Conservation (phyloP, 306 rosid species). For the Lathyrus oleraceus region DNA sequence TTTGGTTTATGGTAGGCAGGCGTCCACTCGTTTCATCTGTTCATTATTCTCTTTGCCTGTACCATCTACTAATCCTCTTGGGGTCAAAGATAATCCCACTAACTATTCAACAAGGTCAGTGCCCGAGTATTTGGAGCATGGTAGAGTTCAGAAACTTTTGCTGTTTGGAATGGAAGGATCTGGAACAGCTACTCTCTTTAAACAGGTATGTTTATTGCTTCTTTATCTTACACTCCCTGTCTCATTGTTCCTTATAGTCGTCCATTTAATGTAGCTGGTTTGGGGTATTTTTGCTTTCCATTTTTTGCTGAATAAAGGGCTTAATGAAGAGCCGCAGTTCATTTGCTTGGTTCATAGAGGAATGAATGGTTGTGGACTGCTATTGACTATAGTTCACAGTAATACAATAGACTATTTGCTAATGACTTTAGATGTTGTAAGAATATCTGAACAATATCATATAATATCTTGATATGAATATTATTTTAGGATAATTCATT, state of each 20-base stretch:
- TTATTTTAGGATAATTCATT: background rate
- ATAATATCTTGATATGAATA: background rate
- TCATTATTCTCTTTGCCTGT: slow-evolving; percentile 87
- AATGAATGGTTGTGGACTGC: slow-evolving; percentile 22
- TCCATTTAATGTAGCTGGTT: slow-evolving; percentile 33
- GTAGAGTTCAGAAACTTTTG: slow-evolving; percentile 76
- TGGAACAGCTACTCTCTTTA: slow-evolving; percentile 88
- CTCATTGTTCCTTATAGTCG: slow-evolving; percentile 1
- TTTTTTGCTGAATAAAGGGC: slow-evolving; percentile 4
- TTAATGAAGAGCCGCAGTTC: slow-evolving; percentile 11
- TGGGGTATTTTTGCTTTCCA: slow-evolving; percentile 9
- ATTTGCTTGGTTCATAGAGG: slow-evolving; percentile 24
- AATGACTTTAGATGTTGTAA: slow-evolving; percentile 23
- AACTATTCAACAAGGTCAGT: slow-evolving; percentile 64
- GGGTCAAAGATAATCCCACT: slow-evolving; percentile 54
- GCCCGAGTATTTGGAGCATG: slow-evolving; percentile 74
- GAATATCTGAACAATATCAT: background rate
- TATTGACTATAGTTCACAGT: slow-evolving; percentile 19
- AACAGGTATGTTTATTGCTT: slow-evolving; percentile 59
- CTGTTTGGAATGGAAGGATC: slow-evolving; percentile 88
- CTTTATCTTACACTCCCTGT: slow-evolving; percentile 18
- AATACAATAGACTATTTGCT: slow-evolving; percentile 7
- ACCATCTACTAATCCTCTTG: slow-evolving; percentile 63
- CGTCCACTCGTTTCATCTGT: slow-evolving; percentile 80
- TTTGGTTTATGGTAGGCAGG: slow-evolving; percentile 95